These are phyloP conservation scores for Nitzschia palea DNA, from an alignment of 108 stramenopile species.

Conservation along the genomic window DNA sequence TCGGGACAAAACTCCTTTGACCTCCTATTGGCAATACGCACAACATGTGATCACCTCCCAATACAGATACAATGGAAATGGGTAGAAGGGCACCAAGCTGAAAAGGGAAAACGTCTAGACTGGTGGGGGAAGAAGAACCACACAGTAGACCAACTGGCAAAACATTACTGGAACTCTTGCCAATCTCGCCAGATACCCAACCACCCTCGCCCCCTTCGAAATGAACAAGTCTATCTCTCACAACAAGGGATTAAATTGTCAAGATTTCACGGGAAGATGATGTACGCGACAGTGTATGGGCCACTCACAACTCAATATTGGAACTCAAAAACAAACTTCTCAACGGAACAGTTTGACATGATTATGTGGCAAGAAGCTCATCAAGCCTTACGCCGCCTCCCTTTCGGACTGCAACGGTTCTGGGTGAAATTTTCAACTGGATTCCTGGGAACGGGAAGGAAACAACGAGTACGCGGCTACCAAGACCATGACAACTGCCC, in stretches of 20 bases:
- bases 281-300: neutral
- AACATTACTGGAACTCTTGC: neutral
- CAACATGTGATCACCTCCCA: neutral
- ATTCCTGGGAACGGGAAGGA: neutral
- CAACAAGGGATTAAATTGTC: neutral
- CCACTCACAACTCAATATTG: neutral
- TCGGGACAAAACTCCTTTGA: neutral
- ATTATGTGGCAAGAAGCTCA: neutral
- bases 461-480: neutral
- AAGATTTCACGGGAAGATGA: neutral
- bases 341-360: neutral
- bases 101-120: slow-evolving; percentile 4
- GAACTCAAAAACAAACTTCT: neutral
- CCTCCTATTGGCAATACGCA: neutral
- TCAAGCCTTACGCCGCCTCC: neutral
- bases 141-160: neutral
- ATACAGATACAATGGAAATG: neutral
- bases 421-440: neutral
- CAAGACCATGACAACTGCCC: neutral
- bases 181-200: neutral
- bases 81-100: slow-evolving; percentile 11
- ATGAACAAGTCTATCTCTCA: neutral
- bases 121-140: neutral
- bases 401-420: neutral
- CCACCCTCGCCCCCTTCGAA: neutral